Conservation (phyloP, 2,329 filamentous ascomycete genomes). For the Xylaria arbuscula region DNA sequence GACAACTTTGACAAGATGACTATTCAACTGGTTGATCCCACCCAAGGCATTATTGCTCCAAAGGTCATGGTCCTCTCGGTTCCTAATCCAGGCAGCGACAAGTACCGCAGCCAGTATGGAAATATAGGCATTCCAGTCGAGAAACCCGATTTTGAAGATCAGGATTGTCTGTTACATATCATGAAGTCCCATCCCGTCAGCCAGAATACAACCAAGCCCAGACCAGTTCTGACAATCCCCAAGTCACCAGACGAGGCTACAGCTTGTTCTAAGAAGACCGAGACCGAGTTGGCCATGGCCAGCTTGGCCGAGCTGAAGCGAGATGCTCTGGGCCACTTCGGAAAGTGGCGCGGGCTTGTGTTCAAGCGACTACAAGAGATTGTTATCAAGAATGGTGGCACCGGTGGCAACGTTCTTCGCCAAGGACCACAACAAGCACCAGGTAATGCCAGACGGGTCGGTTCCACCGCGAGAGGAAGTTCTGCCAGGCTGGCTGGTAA, state of each 20-base stretch:
- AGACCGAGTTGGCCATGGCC: slow-evolving; percentile 45
- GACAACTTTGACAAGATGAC: slow-evolving; percentile 63
- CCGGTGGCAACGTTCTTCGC: slow-evolving; percentile 42
- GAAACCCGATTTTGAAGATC: slow-evolving; percentile 43
- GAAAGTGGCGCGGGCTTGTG: slow-evolving; percentile 81
- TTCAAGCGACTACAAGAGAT: slow-evolving; percentile 77
- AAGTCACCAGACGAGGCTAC: slow-evolving; percentile 49
- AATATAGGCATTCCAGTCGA: slow-evolving; percentile 42
- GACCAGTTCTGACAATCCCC: slow-evolving; percentile 45
- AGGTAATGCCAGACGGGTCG: slow-evolving; percentile 53
- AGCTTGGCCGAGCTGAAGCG: slow-evolving; percentile 73
- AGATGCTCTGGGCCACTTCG: slow-evolving; percentile 76
- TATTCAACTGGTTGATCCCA: slow-evolving; percentile 47
- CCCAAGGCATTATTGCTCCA: slow-evolving; percentile 46
- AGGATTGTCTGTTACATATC: slow-evolving; percentile 35
- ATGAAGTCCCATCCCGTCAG: slow-evolving; percentile 34
- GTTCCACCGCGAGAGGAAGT: slow-evolving; percentile 51
- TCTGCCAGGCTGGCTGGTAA: slow-evolving; percentile 51
- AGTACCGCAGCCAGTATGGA: slow-evolving; percentile 46
- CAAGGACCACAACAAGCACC: slow-evolving; percentile 38
- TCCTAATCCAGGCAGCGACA: slow-evolving; percentile 51
- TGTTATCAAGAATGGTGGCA: slow-evolving; percentile 59
- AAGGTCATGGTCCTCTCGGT: slow-evolving; percentile 48
- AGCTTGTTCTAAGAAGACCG: slow-evolving; percentile 53
- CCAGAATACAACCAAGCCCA: slow-evolving; percentile 16